Base-by-base conservation (phyloP, 2,329 filamentous ascomycete genomes). In the Phyllosticta citribraziliensis region DNA sequence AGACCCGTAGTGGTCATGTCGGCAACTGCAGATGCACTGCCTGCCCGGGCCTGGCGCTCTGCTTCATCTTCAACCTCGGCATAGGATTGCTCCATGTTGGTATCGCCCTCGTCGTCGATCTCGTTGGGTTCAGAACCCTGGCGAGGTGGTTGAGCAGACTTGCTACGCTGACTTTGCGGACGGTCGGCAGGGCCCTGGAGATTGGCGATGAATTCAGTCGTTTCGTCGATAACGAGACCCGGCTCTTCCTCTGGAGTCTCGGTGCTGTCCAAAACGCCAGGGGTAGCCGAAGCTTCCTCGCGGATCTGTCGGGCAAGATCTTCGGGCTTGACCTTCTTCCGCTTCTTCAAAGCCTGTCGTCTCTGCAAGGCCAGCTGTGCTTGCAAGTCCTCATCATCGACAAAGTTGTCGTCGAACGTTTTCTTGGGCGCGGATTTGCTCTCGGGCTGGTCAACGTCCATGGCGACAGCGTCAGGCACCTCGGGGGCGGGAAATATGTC, bases 351-450 rank as follows among this genome's bases (percentile, higher is more conserved):
- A 0, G 90, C 91, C 56, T 85, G 86, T 65, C 87, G 84, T 67
- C 94, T 82, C 73, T 96, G 91, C n/a, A 85, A 80, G 1, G 93
- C 88, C 35, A 99, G 80, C 3, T 88, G 89, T 25, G 88, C 86
- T 75, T 97, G 93, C 4, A 99, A 80, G 69, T 97, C 91, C 52
- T 97, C 93, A 65, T 99, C 94, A 65, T 97, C 94, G 22, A 89
- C 86, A 67, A 96, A 88, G 0, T 83, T 84, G 33, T 89, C 82
- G 11, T 88, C 81, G 59, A 84, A 82, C 60, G 83, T 79, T 73
- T 89, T 94, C 63, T 70, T 74, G 8, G 65, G 65, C 52, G 69
- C 68, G 22, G 66, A 67, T 3, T 64, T 64, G 12, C 60, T 58
- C 11, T 74, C 71, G 2, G 70, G 63, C 5, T 69, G 71, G 67